Evolutionary conservation across 2,329 filamentous ascomycete species (phyloP).

Genomic region (Fusarium anthophilum): DNA sequence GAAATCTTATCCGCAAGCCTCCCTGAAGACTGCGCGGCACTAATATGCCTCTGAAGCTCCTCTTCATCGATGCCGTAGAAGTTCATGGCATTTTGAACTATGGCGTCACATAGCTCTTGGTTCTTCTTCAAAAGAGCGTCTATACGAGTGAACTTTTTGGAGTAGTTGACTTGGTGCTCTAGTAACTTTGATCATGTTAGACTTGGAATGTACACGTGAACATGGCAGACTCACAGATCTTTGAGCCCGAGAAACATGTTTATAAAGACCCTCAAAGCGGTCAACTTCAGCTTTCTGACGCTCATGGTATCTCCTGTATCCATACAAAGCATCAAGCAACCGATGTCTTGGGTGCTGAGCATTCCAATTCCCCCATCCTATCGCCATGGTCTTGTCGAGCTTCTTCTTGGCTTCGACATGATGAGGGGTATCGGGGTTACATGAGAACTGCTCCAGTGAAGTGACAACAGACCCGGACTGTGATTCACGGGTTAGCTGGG

Average conservation of each 20-base stretch:
- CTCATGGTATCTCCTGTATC: constrained; percentile 49
- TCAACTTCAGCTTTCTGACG: constrained; percentile 50
- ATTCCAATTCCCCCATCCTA: constrained; percentile 46
- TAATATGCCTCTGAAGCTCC: constrained; percentile 57
- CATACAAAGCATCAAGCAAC: constrained; percentile 52
- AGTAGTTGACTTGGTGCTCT: constrained; percentile 66
- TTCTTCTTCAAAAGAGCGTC: constrained; percentile 57
- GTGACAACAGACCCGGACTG: constrained; percentile 33
- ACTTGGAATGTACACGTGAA: fast-evolving
- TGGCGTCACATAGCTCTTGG: constrained; percentile 55
- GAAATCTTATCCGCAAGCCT: constrained; percentile 56
- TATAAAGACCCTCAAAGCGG: constrained; percentile 49
- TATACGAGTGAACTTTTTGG: constrained; percentile 59
- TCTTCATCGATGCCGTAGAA: constrained; percentile 57
- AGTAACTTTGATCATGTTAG: constrained; percentile 51
- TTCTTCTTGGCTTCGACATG: constrained; percentile 46
- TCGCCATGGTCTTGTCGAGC: constrained; percentile 44
- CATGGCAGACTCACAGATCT: constrained; percentile 24
- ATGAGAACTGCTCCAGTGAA: constrained; percentile 39
- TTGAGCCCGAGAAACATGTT: constrained; percentile 48
- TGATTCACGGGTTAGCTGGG: constrained; percentile 10
- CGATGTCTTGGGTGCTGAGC: constrained; percentile 51
- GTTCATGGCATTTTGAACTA: constrained; percentile 54
- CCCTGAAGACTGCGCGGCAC: constrained; percentile 49
- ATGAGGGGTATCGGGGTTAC: constrained; percentile 32